phyloP scores from a whole-genome alignment of 2,329 filamentous ascomycete species.

The Fusarium miscanthi region DNA sequence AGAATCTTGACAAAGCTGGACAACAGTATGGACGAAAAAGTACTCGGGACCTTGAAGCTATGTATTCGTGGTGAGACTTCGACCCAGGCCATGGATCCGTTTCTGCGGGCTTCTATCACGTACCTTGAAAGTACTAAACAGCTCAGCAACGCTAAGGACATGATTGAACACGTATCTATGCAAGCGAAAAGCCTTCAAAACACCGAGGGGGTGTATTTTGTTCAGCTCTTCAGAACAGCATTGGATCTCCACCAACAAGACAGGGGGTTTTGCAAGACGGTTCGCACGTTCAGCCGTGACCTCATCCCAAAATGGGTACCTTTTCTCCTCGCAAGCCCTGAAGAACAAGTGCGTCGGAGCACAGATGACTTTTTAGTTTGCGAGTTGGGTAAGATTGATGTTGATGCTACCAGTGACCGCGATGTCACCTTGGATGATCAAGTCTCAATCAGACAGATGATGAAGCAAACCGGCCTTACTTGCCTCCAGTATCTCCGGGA shows the following conservation, averaged over 20 bases:
- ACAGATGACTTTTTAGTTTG: slow-evolving; percentile 59
- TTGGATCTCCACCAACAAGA: slow-evolving; percentile 46
- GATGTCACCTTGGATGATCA: slow-evolving; percentile 48
- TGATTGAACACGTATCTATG: slow-evolving; percentile 57
- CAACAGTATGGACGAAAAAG: slow-evolving; percentile 59
- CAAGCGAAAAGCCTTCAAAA: slow-evolving; percentile 60
- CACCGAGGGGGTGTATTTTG: slow-evolving; percentile 60
- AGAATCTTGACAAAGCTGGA: slow-evolving; percentile 65
- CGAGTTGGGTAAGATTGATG: slow-evolving; percentile 54
- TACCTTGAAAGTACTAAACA: slow-evolving; percentile 62
- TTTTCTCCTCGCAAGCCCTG: slow-evolving; percentile 59
- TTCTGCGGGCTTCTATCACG: slow-evolving; percentile 65
- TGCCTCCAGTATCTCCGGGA: slow-evolving; percentile 61
- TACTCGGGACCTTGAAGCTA: slow-evolving; percentile 64
- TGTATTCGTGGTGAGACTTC: slow-evolving; percentile 61
- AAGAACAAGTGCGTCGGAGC: slow-evolving; percentile 54
- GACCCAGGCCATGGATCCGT: slow-evolving; percentile 62
- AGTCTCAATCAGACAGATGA: slow-evolving; percentile 35
- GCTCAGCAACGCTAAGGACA: slow-evolving; percentile 48
- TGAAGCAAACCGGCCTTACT: slow-evolving; percentile 55
- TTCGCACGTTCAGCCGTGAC: slow-evolving; percentile 41
- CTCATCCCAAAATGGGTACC: slow-evolving; percentile 62
- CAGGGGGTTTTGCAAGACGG: slow-evolving; percentile 32
- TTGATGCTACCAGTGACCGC: slow-evolving; percentile 37
- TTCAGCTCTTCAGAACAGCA: slow-evolving; percentile 55